phyloP scores from a whole-genome alignment of 169 alveolate genomes.

The Eimeria sp. region DNA sequence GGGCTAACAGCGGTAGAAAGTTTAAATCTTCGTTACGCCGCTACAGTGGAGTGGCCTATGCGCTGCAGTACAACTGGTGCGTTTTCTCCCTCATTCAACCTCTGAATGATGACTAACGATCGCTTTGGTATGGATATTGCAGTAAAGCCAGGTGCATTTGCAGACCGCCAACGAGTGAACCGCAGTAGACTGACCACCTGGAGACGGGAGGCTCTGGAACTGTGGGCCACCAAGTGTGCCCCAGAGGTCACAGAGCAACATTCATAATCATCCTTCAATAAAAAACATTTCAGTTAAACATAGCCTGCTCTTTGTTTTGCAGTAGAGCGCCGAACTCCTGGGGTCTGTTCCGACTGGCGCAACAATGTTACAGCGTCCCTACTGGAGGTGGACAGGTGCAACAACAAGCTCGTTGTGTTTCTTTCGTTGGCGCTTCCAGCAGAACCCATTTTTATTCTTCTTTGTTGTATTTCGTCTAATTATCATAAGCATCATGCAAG shows the following conservation, averaged over 20 bases:
- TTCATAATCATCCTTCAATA: background rate
- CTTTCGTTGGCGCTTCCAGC: background rate
- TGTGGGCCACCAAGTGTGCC: background rate
- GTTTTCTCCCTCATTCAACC: background rate
- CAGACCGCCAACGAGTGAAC: background rate
- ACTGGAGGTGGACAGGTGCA: constrained; percentile 22
- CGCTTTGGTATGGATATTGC: background rate
- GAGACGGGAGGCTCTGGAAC: background rate
- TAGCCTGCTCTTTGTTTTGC: background rate
- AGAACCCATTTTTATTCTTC: background rate
- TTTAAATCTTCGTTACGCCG: background rate
- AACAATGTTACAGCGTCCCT: background rate
- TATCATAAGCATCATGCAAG: background rate
- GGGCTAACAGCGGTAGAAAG: constrained; percentile 3
- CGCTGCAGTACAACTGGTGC: background rate
- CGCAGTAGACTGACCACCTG: background rate
- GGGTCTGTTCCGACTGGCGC: background rate
- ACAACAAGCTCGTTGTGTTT: background rate
- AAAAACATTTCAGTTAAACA: background rate
- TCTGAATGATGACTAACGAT: background rate
- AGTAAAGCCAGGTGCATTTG: background rate
- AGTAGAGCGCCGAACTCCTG: background rate
- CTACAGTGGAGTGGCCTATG: constrained; percentile 5
- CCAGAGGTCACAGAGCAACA: background rate
- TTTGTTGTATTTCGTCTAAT: background rate